Evolutionary conservation across 129 eudicot species (phyloP).

Genomic region (Chrysanthemum seticuspe): DNA sequence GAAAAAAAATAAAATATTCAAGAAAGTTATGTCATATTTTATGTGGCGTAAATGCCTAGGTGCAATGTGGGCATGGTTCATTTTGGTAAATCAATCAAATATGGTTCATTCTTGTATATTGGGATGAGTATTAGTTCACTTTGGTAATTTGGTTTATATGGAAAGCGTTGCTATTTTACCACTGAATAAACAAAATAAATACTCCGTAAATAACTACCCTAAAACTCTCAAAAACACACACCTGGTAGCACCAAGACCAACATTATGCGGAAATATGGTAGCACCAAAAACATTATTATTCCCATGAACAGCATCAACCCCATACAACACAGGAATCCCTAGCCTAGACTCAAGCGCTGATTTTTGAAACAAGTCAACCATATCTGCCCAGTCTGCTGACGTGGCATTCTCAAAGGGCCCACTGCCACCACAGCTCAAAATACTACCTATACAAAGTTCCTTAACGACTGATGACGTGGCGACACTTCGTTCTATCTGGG

Average conservation of each 20-base stretch:
- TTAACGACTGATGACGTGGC: constrained; percentile 57
- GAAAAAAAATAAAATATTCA: no score
- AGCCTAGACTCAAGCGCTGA: constrained; percentile 67
- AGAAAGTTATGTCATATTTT: no score
- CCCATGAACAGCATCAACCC: constrained; percentile 89
- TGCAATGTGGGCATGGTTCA: no score
- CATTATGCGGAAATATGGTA: constrained; percentile 85
- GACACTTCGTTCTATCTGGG: constrained; percentile 72
- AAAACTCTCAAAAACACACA: constrained; percentile 8
- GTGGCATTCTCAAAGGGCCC: constrained; percentile 52
- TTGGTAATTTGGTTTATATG: no score
- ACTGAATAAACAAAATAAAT: not conserved
- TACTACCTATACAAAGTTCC: constrained; percentile 65
- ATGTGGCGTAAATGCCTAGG: no score
- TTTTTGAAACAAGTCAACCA: constrained; percentile 66
- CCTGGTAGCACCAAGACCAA: constrained; percentile 95
- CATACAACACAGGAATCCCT: constrained; percentile 76
- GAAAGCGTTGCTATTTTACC: no score
- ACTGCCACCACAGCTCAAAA: constrained; percentile 82
- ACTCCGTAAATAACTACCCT: no score
- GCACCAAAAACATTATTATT: constrained; percentile 80
- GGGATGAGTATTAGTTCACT: no score
- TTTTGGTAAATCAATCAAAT: no score
- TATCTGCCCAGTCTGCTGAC: constrained; percentile 74
- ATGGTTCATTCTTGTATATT: no score